A percentile compares a stretch with the other conserved stretches of the same genome.
Evolutionary conservation across 495 filamentous ascomycete genomes (phyloP).

Genomic region (Xylona heveae): DNA sequence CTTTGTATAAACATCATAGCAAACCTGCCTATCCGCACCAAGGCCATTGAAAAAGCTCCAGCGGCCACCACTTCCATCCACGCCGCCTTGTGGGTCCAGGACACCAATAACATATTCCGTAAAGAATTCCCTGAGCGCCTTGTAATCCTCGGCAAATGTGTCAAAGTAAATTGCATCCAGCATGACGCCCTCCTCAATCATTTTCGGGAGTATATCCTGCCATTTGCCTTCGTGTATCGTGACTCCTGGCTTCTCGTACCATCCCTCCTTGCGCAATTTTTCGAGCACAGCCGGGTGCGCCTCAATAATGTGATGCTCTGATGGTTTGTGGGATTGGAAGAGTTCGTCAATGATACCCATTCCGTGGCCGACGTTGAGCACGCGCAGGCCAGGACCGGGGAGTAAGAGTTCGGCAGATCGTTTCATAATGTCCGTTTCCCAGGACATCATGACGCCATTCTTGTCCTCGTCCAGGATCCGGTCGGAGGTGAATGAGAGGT

Average conservation of each 20-base stretch:
- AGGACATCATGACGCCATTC: conserved; percentile 96
- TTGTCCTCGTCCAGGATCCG: conserved; percentile 57
- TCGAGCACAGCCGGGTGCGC: conserved; percentile 67
- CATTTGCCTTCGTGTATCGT: conserved; percentile 52
- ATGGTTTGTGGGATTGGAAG: conserved; percentile 47
- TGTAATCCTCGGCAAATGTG: conserved; percentile 88
- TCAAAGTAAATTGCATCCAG: conserved; percentile 97
- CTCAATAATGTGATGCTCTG: conserved; percentile 71
- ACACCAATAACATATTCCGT: conserved; percentile 64
- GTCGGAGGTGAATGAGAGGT: conserved; percentile 49
- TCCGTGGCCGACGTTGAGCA: conserved; percentile 86
- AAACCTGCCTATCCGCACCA: conserved; percentile 76
- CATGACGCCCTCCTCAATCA: conserved; percentile 38
- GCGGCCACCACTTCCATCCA: conserved; percentile 28
- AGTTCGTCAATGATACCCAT: conserved; percentile 90
- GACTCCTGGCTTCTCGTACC: conserved; percentile 42
- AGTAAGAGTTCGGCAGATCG: conserved; percentile 44
- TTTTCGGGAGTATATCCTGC: conserved; percentile 58
- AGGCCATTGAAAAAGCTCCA: conserved; percentile 96
- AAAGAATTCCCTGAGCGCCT: conserved; percentile 70
- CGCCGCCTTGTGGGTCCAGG: too few species aligned
- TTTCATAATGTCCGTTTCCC: conserved; percentile 84
- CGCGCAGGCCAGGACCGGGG: conserved; percentile 34
- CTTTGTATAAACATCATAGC: conserved; percentile 89
- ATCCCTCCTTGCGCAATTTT: conserved; percentile 40